Base-by-base conservation (phyloP, 1,284 basidiomycete species). In the Cryptococcus deneoformans region DNA sequence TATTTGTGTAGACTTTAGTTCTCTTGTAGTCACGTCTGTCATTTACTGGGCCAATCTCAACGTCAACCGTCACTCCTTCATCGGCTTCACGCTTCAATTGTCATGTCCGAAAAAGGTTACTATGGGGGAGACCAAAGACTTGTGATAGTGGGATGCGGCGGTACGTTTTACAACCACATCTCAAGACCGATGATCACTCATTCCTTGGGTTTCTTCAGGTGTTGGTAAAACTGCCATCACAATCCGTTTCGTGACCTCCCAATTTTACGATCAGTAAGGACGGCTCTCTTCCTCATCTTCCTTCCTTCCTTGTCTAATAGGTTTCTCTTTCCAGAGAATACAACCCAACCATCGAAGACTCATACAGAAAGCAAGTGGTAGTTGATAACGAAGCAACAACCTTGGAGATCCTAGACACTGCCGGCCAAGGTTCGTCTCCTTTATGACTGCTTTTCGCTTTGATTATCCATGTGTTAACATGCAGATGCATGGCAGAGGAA, bases 321-420 rank as follows among this genome's bases (percentile, higher is more conserved):
- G 43, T 6, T 52, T 1, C 46, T 11, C 49, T 12, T 10, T 38
- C 1, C 54, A 71, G 69, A 47, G 71, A 65, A 6, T 83, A 81
- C 57, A 82, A 82, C 60, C 81, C 81, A 6, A 82, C 81, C 1
- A 82, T 82, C 54, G 82, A 83, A 68, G 80, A 81, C 57, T 79
- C 79, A 53, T 81, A 81, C 61, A 67, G 79, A 45, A 79, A 80
- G 60, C 79, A 81, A 65, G 77, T 77, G 59, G 77, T 80, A 47
- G 82, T 84, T 48, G 82, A 84, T 62, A 81, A 82, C 50, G 82
- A 84, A 67, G 81, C 82, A 2, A 82, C 82, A 1, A 68, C 82
- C 46, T 73, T 84, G 29, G 82, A 83, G 56, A 82, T 84, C 9
- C 74, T 84, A 39, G 82, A 84, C 69, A 84, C 82, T 3, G 82